A percentile compares a stretch with the other conserved stretches of the same genome.
Evolutionary conservation across 1,284 basidiomycete species (phyloP).

Genomic region (Rhodotorula sp.): DNA sequence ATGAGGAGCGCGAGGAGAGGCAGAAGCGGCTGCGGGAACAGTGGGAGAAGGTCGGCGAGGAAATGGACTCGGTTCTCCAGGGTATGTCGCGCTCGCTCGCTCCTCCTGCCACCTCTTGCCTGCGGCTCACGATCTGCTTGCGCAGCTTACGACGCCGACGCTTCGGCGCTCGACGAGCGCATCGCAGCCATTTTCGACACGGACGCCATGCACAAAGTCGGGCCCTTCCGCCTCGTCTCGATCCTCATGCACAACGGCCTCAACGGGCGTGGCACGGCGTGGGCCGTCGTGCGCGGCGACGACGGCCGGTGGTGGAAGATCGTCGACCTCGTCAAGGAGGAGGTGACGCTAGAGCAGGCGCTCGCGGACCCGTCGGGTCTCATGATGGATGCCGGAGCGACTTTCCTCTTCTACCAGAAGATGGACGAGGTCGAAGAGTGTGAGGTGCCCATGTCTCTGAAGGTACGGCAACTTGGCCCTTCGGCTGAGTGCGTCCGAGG

Average conservation of each 20-base stretch:
- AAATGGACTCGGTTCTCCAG: constrained; percentile 7
- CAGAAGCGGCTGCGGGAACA: constrained; percentile 14
- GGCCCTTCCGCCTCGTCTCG: constrained; percentile 30
- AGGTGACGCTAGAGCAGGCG: constrained; percentile 28
- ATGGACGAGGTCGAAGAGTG: neutral
- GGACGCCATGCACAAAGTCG: constrained; percentile 4
- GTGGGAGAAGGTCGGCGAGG: constrained; percentile 10
- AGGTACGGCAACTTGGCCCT: constrained; percentile 1
- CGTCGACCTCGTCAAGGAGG: constrained; percentile 13
- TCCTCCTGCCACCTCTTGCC: neutral
- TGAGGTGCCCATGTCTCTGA: constrained; percentile 4
- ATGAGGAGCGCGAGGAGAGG: constrained; percentile 10
- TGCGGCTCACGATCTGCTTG: too few relatives aligned
- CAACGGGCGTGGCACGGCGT: constrained; percentile 31
- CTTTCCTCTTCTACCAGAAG: constrained; percentile 33
- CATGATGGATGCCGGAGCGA: constrained; percentile 27
- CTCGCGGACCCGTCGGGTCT: constrained; percentile 22
- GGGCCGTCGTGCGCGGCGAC: constrained; percentile 22
- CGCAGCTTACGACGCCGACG: neutral
- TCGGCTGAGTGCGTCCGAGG: neutral
- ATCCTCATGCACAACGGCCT: constrained; percentile 34
- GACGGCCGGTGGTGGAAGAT: constrained; percentile 32
- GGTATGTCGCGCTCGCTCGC: neutral
- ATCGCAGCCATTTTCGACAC: constrained; percentile 7
- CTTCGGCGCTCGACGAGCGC: neutral